These are phyloP conservation scores for Astrocystis sublimbata DNA, from an alignment of 495 filamentous ascomycete species.

Conservation along the genomic window DNA sequence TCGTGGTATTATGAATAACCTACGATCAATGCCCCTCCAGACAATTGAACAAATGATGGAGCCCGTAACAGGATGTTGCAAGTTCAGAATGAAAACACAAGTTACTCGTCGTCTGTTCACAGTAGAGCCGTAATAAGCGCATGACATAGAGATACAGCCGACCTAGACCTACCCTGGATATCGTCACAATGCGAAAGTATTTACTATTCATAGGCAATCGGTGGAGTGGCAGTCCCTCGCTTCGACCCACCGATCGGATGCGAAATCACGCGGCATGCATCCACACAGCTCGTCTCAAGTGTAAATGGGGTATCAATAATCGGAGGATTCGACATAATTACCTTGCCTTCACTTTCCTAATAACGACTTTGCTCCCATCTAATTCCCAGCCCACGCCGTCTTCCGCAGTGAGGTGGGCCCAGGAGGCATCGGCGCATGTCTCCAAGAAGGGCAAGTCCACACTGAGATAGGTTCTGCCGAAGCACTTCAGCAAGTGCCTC, in stretches of 20 bases:
- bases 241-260: background rate
- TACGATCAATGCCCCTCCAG: no score
- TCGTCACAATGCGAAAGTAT: background rate
- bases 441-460: constrained; percentile 67
- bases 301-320: constrained; percentile 32
- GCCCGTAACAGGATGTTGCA: no score
- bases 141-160: no score
- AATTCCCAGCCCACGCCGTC: constrained; percentile 81
- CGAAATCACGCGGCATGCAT: background rate
- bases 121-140: background rate
- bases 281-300: background rate
- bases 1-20: no score
- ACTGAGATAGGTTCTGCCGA: constrained; percentile 77
- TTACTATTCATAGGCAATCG: background rate
- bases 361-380: constrained; percentile 66
- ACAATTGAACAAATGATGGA: no score
- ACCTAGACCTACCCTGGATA: no score
- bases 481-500: constrained; percentile 74
- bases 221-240: background rate
- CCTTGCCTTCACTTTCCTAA: constrained; percentile 56
- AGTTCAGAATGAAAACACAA: background rate
- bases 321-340: constrained; percentile 24
- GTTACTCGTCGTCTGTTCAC: background rate
- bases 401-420: constrained; percentile 65
- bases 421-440: constrained; percentile 58